phyloP scores from a whole-genome alignment of 345 rosid species.

The Nasturtium officinale region DNA sequence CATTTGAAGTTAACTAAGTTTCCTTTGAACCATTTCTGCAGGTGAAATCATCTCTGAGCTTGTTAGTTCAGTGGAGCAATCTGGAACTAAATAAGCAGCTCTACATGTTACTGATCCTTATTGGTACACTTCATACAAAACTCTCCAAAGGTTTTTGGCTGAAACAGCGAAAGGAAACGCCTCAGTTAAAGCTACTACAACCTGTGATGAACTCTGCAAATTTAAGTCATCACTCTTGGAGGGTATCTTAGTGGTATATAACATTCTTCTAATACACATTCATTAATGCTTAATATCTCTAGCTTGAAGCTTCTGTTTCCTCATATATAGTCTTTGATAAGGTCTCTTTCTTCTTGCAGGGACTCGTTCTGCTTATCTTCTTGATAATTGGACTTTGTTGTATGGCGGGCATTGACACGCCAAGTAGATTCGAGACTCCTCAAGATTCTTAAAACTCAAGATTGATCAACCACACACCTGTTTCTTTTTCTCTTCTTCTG shows the following conservation, averaged over 20 bases:
- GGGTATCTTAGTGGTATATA: constrained; percentile 67
- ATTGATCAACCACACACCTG: neutral
- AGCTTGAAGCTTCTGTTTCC: constrained; percentile 14
- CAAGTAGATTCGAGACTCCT: constrained; percentile 89
- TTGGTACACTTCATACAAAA: constrained; percentile 56
- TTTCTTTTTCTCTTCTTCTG: neutral
- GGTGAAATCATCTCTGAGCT: constrained; percentile 62
- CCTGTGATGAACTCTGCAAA: constrained; percentile 75
- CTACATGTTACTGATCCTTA: constrained; percentile 73
- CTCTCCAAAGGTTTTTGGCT: constrained; percentile 69
- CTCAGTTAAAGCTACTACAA: constrained; percentile 37
- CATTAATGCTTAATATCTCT: neutral
- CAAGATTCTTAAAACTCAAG: constrained; percentile 60
- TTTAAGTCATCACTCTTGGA: constrained; percentile 80
- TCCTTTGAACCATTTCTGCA: constrained; percentile 42
- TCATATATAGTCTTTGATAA: neutral
- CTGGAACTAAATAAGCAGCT: constrained; percentile 63
- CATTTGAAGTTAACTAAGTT: constrained; percentile 4
- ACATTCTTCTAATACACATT: neutral
- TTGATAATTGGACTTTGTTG: constrained; percentile 90
- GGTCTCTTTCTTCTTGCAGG: constrained; percentile 53
- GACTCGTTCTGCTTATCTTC: constrained; percentile 77
- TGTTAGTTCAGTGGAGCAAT: constrained; percentile 57
- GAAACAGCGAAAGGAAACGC: constrained; percentile 52
- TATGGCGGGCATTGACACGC: constrained; percentile 97